Conservation (phyloP, 441 rosid genomes). For the Erodium moschatum region DNA sequence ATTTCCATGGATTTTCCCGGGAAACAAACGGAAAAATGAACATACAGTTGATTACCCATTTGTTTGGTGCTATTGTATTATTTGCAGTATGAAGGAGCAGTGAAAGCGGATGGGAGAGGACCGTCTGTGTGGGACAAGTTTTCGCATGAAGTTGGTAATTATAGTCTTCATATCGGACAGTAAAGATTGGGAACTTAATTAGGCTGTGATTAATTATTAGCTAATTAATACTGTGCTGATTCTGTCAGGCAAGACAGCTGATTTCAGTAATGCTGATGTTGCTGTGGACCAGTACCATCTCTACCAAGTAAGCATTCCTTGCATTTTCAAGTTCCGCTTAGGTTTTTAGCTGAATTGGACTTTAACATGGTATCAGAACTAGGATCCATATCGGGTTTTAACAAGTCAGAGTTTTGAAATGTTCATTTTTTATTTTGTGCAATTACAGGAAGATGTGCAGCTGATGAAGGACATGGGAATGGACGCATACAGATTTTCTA, state of each 20-base stretch:
- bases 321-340: too few species aligned
- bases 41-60: too few species aligned
- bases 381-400: too few species aligned
- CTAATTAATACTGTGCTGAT: not conserved
- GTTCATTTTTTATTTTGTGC: not conserved
- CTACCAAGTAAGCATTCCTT: constrained; percentile 27
- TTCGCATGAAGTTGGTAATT: constrained; percentile 58
- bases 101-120: constrained; percentile 78
- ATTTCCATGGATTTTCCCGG: too few species aligned
- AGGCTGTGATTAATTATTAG: too few species aligned
- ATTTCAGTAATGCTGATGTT: constrained; percentile 75
- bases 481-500: constrained; percentile 66
- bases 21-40: too few species aligned
- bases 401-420: too few species aligned
- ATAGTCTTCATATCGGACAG: too few species aligned
- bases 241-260: constrained; percentile 43
- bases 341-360: too few species aligned
- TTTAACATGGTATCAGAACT: too few species aligned
- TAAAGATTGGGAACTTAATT: not conserved
- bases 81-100: constrained; percentile 86
- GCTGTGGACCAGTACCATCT: constrained; percentile 86
- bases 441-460: constrained; percentile 54
- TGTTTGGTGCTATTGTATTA: too few species aligned
- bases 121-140: constrained; percentile 82
- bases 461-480: constrained; percentile 68